Evolutionary conservation across 2,329 filamentous ascomycete genomes (phyloP), one percentile per base, ranked within the genome.

Genomic region (Colletotrichum limetticola): DNA sequence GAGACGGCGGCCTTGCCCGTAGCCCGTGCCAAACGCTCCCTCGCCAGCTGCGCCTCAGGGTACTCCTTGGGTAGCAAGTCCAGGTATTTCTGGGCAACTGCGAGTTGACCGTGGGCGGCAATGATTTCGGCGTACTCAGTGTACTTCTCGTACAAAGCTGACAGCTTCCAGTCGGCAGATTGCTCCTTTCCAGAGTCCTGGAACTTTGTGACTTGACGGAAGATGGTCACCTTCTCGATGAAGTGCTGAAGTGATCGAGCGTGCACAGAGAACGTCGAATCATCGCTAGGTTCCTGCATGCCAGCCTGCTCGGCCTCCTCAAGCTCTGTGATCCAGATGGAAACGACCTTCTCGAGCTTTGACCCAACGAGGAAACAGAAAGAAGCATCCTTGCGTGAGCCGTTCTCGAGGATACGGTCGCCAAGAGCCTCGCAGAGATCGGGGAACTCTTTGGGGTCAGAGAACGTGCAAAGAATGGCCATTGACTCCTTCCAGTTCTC

Each of bases 171-270:
- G 77, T 92, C 94, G 1, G 92, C 91, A 11, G 90, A 87, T 77
- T 94, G 90, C 59, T 85, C 84, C 75, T 90, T 90, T 79, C 98
- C 95, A 9, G 85, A 83, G 80, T 99, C 97, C 78, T 93, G 86
- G 86, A 98, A 99, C 79, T 96, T 95, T 74, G 95, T 95, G 56
- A 98, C 95, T 77, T 97, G 91, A 67, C 97, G 93, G 91, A 99
- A 99, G 66, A 99, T 91, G 0, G 95, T 97, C 59, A 99, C 97
- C 87, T 99, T 99, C 85, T 99, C 97, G 75, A 99, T 97, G 80
- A 99, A 96, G 76, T 94, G 92, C 82, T 98, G 97, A 56, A 99
- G 86, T 59, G 93, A 93, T 74, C 92, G 91, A 68, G 96, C 95
- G 78, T 98, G 97, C 62, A 98, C 91, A 0, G 96, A 97, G 84